Evolutionary conservation across 1,284 basidiomycete genomes (phyloP), one percentile per base, ranked within the genome.

Genomic region (Ustilago curta): DNA sequence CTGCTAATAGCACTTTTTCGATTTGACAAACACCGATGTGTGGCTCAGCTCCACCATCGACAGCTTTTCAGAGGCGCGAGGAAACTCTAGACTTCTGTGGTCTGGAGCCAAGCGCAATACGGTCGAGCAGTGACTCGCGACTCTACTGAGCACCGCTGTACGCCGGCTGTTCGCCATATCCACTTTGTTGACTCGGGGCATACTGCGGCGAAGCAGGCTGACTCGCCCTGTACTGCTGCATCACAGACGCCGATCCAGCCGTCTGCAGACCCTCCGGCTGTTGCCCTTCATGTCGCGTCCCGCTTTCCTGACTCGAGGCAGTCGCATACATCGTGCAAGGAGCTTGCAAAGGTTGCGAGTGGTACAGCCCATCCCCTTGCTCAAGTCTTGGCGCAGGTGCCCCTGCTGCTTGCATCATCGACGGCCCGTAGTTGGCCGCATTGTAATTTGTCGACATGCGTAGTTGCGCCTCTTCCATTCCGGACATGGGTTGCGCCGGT

Each of bases 371-470:
- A 0, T 47, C 6, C 3, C 43, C 52, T 31, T 42, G 47, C 40
- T 59, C 58, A 14, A 57, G 18, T 35, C 54, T 48, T 4, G 58
- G n/a, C 16, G n/a, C 14, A 18, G 43, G 12, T 18, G n/a, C 23
- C 14, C 40, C 11, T 7, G 64, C 18, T 14, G 31, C 44, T 11
- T 50, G 52, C 58, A 53, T 48, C 43, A 51, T 25, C 25, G 53
- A 11, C 12, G 58, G 18, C 5, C 44, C 59, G 25, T 58, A 50
- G 14, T 25, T 39, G n/a, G 54, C 44, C 3, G 27, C 44, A 19
- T 50, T 59, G 50, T 59, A 69, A 2, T 52, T 40, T 19, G 47
- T 69, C 50, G 66, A 55, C 59, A 69, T 42, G 45, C 59, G 66
- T 62, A 59, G 39, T 32, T 69, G 59, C 35, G 51, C 40, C 0